Evolutionary conservation across 805 yeast species (phyloP), one percentile per base, ranked within the genome.

Genomic region (Candida loeiensis): DNA sequence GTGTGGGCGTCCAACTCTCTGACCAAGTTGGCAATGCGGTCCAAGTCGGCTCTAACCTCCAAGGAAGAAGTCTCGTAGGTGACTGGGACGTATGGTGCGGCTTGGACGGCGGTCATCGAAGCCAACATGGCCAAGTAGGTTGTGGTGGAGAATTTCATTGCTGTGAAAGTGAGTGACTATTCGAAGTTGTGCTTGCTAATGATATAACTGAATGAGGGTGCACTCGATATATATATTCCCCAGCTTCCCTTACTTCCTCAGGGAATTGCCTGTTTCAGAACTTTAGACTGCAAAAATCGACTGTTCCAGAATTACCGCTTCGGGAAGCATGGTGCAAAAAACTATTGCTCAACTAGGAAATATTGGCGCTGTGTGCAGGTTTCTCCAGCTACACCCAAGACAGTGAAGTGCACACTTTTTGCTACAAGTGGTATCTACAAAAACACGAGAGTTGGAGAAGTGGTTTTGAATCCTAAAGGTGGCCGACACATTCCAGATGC

Each of bases 71-170:
- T 39, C 5, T 32, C 32, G 37, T 19, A 35, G 24, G 17, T 50
- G 22, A 48, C 46, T 17, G 20, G 33, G 6, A 47, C 34, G n/a
- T 64, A 46, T 18, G 72, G 71, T 5, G 69, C 68, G 21, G 70
- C 67, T n/a, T 53, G 47, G 20, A 56, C 55, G 9, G 57, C 52
- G 25, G 58, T 50, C 12, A 55, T 14, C 16, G 48, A 44, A 8
- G 63, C 63, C 36, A 57, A 47, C 13, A 65, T 27, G 26, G 66
- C 58, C 34, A 59, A 48, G 47, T 57, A 48, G 17, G 67, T 44
- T 16, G 71, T 38, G 19, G 58, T 49, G 29, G 66, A 45, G 37
- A 65, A 50, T 44, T 55, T 66, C 71, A 66, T 65, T 31, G 31
- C 31, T 24, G 22, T 19, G 19, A 25, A 26, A 34, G 37, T 24